Evolutionary conservation across 2,329 filamentous ascomycete species (phyloP).

Genomic region (Colletotrichum sp.): DNA sequence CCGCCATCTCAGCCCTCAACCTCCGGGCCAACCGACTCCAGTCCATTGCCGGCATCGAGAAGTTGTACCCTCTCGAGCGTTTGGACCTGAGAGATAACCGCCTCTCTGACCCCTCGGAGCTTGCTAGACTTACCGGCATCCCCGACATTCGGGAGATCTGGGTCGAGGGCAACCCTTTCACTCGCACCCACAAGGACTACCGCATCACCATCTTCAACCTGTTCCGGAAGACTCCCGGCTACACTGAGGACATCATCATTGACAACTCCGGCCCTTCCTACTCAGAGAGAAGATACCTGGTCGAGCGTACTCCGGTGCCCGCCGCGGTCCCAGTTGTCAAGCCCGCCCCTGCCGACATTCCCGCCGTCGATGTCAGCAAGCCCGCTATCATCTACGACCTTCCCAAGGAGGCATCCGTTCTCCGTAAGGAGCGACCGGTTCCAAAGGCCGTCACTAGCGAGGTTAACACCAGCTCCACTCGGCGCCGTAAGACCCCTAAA

Average conservation of each 20-base stretch:
- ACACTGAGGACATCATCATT: slow-evolving; percentile 88
- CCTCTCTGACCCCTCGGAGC: slow-evolving; percentile 87
- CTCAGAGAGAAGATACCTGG: slow-evolving; percentile 81
- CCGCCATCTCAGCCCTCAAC: slow-evolving; percentile 92
- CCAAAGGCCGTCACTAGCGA: slow-evolving; percentile 63
- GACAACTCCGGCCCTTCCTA: slow-evolving; percentile 86
- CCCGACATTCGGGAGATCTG: slow-evolving; percentile 93
- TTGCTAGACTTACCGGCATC: slow-evolving; percentile 87
- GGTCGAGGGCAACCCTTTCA: slow-evolving; percentile 91
- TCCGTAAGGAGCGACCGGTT: slow-evolving; percentile 65
- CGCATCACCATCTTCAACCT: slow-evolving; percentile 94
- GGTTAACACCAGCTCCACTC: slow-evolving; percentile 61
- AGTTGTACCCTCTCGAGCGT: slow-evolving; percentile 84
- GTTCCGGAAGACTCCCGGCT: slow-evolving; percentile 88
- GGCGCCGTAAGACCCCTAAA: slow-evolving; percentile 65
- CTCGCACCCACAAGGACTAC: slow-evolving; percentile 84
- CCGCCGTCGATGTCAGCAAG: slow-evolving; percentile 71
- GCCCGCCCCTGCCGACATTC: slow-evolving; percentile 66
- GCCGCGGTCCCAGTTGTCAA: slow-evolving; percentile 81
- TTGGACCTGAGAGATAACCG: slow-evolving; percentile 91
- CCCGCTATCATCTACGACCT: slow-evolving; percentile 63
- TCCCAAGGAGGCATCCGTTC: slow-evolving; percentile 53
- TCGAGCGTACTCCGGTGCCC: slow-evolving; percentile 80
- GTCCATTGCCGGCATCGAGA: slow-evolving; percentile 89
- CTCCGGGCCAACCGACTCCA: slow-evolving; percentile 86